Evolutionary conservation across 305 asterid genomes (phyloP), one percentile per base, ranked within the genome.

Genomic region (Solanum chacoense): DNA sequence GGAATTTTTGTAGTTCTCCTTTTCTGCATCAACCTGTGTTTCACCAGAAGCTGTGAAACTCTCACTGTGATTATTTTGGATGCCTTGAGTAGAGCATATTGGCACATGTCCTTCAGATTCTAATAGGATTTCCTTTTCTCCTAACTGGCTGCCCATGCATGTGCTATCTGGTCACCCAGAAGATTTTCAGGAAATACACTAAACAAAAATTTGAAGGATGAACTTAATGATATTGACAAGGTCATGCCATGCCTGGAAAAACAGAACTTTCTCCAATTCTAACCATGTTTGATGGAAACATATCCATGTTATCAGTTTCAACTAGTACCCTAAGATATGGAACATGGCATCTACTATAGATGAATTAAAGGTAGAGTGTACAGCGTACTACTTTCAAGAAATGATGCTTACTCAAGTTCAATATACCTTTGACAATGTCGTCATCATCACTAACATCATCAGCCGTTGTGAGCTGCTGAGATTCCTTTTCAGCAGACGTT

Each of bases 391-490:
- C 42, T 50, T 83, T 50, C 69, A 29, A 50, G 73, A 8, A 9
- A 83, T 69, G 34, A 31, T 16, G 28, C 20, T 50, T 6, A 50
- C 40, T 50, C 74, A 55, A 31, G 22, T 29, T 83, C 86, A 83
- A 83, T 29, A 36, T 92, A 96, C 99, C 98, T 93, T 94, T 95
- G 88, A 92, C 92, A 28, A 88, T 45, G 72, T 94, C 97, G 83
- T 95, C 96, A 83, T 94, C 95, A 38, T 92, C 93, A 38, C 94
- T 91, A 88, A 89, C 91, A 91, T 94, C 95, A 88, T 94, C 98
- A 84, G 91, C 85, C 87, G 88, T 75, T 81, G 84, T 87, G 84
- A 88, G 72, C 87, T 88, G 94, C 89, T 90, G 93, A 89, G 92
- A 88, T 86, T 94, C 96, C 90, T 90, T 92, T 31, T 90, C 96